A percentile compares a stretch with the other conserved stretches of the same genome.
These are phyloP conservation scores for Mycena maculata DNA, from an alignment of 768 basidiomycete genomes.

Conservation along the genomic window DNA sequence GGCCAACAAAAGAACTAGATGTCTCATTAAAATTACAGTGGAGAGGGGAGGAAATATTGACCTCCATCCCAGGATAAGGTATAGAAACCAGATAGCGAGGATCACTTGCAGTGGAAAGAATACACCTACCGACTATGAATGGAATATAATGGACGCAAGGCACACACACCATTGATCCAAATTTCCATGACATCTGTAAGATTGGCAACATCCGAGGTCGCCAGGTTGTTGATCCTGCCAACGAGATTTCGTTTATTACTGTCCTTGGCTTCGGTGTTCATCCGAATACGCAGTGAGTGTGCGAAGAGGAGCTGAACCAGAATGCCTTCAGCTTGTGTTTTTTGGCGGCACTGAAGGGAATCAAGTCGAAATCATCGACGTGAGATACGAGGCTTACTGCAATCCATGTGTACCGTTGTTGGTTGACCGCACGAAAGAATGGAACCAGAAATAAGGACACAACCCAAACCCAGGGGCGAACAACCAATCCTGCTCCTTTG, in stretches of 20 bases:
- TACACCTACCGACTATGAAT: conserved; percentile 24
- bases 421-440: conserved; percentile 46
- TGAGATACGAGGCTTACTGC: conserved; percentile 28
- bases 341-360: conserved; percentile 8
- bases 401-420: conserved; percentile 55
- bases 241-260: conserved; percentile 51
- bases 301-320: conserved; percentile 31
- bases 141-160: neutral
- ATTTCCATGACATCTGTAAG: conserved; percentile 26
- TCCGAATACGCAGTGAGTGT: conserved; percentile 58
- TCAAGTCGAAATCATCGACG: neutral
- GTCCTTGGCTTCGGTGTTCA: conserved; percentile 47
- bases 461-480: conserved; percentile 66
- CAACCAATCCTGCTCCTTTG: conserved; percentile 3
- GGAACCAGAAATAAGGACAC: conserved; percentile 48
- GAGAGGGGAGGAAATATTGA: neutral
- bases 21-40: neutral
- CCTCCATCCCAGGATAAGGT: conserved; percentile 46
- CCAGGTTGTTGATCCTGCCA: conserved; percentile 71
- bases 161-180: conserved; percentile 22
- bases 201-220: conserved; percentile 60
- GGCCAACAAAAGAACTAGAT: conserved; percentile 55
- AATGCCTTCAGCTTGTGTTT: conserved; percentile 32
- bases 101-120: conserved; percentile 37
- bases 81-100: conserved; percentile 43